Percentiles rank a stretch among this genome's conserved stretches.
Conservation (phyloP, 108 stramenopile genomes). For the Licmophora abbreviata region DNA sequence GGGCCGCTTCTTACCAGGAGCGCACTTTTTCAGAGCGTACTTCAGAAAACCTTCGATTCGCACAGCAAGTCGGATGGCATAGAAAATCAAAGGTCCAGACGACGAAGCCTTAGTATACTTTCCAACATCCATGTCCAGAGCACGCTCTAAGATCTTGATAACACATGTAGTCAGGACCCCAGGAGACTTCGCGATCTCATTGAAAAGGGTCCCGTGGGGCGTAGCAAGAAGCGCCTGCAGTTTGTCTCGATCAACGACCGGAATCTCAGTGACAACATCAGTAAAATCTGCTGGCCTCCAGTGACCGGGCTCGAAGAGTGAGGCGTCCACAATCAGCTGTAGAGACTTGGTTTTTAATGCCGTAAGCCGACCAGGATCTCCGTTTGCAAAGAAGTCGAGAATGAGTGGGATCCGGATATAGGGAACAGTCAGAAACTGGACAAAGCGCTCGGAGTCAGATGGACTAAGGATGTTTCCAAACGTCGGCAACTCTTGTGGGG, state of each 20-base stretch:
- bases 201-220: constrained; percentile 88
- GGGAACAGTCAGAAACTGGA: constrained; percentile 92
- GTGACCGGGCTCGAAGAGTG: constrained; percentile 91
- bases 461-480: constrained; percentile 87
- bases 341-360: constrained; percentile 82
- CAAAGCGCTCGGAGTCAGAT: constrained; percentile 85
- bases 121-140: constrained; percentile 92
- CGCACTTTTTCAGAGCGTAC: constrained; percentile 79
- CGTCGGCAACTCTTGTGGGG: constrained; percentile 82
- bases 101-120: constrained; percentile 71
- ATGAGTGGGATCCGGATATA: constrained; percentile 95
- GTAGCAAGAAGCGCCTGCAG: constrained; percentile 77
- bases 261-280: constrained; percentile 69
- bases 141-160: constrained; percentile 86
- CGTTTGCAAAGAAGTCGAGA: constrained; percentile 93
- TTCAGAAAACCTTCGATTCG: constrained; percentile 88
- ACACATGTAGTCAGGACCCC: constrained; percentile 77
- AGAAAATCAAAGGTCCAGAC: constrained; percentile 91
- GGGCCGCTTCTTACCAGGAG: constrained; percentile 67
- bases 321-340: constrained; percentile 91
- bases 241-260: constrained; percentile 64
- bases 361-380: constrained; percentile 81
- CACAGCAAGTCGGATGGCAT: constrained; percentile 90
- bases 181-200: constrained; percentile 92
- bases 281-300: constrained; percentile 82